These are phyloP conservation scores for Collybiopsis luxurians DNA, from an alignment of 768 basidiomycete genomes.

Conservation along the genomic window DNA sequence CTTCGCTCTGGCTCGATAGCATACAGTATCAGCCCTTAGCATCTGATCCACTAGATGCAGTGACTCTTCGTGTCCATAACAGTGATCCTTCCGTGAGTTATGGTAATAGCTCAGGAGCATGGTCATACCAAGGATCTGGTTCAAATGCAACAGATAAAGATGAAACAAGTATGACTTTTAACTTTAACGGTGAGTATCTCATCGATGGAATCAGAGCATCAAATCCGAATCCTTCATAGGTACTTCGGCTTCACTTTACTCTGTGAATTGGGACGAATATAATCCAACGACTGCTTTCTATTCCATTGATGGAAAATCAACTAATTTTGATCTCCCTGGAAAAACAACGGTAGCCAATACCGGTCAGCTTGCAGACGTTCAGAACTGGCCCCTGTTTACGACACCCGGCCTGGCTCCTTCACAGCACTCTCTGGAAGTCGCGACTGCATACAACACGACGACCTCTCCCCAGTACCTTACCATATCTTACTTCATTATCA, in stretches of 20 bases:
- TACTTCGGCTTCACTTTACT: conserved; percentile 1
- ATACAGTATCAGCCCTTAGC: conserved; percentile 1
- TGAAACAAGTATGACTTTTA: not conserved
- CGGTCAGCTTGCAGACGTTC: not conserved
- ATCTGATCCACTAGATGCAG: not conserved
- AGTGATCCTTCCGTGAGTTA: conserved; percentile 5
- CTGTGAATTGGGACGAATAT: not conserved
- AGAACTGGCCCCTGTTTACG: not conserved
- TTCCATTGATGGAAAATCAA: not conserved
- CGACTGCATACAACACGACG: not conserved
- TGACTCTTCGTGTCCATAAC: not conserved
- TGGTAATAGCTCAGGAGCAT: not conserved
- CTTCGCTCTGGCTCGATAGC: conserved; percentile 1
- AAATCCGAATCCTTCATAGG: not conserved
- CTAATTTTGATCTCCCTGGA: conserved; percentile 1
- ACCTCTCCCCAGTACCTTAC: not conserved
- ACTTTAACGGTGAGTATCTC: not conserved
- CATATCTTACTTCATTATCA: conserved; percentile 1
- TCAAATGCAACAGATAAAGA: not conserved
- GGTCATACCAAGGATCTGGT: not conserved
- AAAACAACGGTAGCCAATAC: not conserved
- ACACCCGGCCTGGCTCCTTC: not conserved
- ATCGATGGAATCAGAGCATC: not conserved
- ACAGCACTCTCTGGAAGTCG: not conserved
- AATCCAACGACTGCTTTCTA: not conserved